Evolutionary conservation across 768 basidiomycete genomes (phyloP).

Genomic region (Boletus coccyginus): DNA sequence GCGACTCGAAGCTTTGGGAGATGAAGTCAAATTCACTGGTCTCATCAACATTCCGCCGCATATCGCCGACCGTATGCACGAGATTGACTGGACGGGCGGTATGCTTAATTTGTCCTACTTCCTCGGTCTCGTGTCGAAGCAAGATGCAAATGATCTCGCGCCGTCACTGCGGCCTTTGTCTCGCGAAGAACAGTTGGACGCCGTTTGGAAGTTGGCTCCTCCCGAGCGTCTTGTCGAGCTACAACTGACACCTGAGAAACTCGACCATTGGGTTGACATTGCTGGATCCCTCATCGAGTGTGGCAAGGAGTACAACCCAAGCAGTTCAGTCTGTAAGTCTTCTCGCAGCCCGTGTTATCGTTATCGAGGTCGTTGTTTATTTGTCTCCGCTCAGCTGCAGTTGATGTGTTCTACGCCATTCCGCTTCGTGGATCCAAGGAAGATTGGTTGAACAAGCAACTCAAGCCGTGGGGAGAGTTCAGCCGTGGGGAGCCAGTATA

Average conservation of each 20-base stretch:
- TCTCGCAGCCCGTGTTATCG: not conserved
- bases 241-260: constrained; percentile 21
- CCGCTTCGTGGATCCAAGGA: constrained; percentile 15
- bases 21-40: constrained; percentile 36
- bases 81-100: constrained; percentile 39
- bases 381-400: not conserved
- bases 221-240: constrained; percentile 21
- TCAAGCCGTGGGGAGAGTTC: constrained; percentile 19
- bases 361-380: not conserved
- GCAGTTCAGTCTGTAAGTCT: constrained; percentile 20
- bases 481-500: constrained; percentile 11
- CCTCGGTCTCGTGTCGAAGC: constrained; percentile 31
- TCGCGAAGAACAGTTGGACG: constrained; percentile 19
- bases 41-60: constrained; percentile 40
- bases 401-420: constrained; percentile 20
- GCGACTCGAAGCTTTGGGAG: constrained; percentile 31
- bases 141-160: constrained; percentile 16
- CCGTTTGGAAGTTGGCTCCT: constrained; percentile 18
- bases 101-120: constrained; percentile 40
- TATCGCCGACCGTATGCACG: constrained; percentile 40
- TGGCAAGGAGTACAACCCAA: constrained; percentile 16
- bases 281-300: constrained; percentile 21
- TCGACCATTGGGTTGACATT: constrained; percentile 23
- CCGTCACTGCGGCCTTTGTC: constrained; percentile 14
- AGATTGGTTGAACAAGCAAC: constrained; percentile 21